Conservation (phyloP, 108 stramenopile genomes). For the Nitzschia inconspicua region DNA sequence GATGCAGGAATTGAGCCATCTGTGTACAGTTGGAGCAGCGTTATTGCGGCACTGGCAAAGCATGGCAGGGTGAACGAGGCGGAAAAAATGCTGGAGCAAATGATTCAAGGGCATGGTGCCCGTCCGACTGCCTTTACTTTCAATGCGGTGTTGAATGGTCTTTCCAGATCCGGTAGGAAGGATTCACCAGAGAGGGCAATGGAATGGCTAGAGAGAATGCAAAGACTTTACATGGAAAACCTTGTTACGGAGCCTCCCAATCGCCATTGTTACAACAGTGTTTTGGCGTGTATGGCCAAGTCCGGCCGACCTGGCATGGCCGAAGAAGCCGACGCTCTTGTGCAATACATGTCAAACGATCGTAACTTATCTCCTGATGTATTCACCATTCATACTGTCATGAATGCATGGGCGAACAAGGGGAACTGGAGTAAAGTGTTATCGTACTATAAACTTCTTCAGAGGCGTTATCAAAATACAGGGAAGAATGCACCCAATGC, state of each 20-base stretch:
- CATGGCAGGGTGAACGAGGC: constrained; percentile 33
- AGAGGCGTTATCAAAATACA: not conserved
- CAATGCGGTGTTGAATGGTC: constrained; percentile 54
- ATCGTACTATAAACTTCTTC: not conserved
- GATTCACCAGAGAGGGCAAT: constrained; percentile 30
- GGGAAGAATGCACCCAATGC: constrained; percentile 13
- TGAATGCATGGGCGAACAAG: constrained; percentile 68
- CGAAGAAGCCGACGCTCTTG: constrained; percentile 26
- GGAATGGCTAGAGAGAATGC: constrained; percentile 24
- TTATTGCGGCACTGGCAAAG: constrained; percentile 54
- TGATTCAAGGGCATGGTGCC: constrained; percentile 16
- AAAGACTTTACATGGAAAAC: not conserved
- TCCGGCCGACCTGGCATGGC: constrained; percentile 6
- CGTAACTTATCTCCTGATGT: not conserved
- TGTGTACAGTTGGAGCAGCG: constrained; percentile 34
- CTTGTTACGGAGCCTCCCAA: constrained; percentile 39
- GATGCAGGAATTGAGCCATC: constrained; percentile 9
- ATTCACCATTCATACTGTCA: constrained; percentile 38
- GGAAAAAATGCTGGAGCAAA: constrained; percentile 27
- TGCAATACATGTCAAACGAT: constrained; percentile 34
- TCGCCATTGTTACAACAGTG: constrained; percentile 57
- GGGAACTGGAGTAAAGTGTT: constrained; percentile 2
- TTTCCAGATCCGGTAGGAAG: constrained; percentile 43
- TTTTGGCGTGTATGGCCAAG: constrained; percentile 53
- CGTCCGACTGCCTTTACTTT: constrained; percentile 49